These are phyloP conservation scores for Hyphodiscus hymeniophilus DNA, from an alignment of 495 filamentous ascomycete species.

Conservation along the genomic window DNA sequence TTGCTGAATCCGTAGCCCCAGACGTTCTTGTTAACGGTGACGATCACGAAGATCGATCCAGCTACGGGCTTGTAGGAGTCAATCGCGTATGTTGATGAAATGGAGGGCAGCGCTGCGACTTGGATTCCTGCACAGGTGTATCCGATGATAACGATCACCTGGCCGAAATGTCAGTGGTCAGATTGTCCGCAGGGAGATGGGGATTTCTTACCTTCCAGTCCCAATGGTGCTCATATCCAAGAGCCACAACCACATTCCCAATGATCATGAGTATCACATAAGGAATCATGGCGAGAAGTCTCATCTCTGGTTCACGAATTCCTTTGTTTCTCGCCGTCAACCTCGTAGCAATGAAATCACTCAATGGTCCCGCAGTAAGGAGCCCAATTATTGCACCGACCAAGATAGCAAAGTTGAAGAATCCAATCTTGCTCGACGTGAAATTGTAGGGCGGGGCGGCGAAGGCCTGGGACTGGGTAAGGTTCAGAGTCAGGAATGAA, in stretches of 20 bases:
- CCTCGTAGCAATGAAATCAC: conserved; percentile 41
- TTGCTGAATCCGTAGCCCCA: conserved; percentile 53
- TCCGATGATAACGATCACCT: conserved; percentile 36
- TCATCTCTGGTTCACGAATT: conserved; percentile 48
- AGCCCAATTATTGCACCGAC: conserved; percentile 41
- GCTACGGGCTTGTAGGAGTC: conserved; percentile 47
- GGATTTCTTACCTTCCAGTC: conserved; percentile 43
- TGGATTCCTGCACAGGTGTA: conserved; percentile 40
- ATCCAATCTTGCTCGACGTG: conserved; percentile 30
- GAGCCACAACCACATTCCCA: conserved; percentile 50
- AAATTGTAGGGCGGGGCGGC: conserved; percentile 54
- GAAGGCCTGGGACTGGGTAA: conserved; percentile 54
- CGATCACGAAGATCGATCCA: conserved; percentile 42
- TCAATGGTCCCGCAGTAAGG: conserved; percentile 38
- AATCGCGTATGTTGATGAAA: conserved; percentile 45
- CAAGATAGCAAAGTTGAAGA: conserved; percentile 39
- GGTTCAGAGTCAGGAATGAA: conserved; percentile 50
- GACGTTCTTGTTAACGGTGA: conserved; percentile 45
- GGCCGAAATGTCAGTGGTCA: conserved; percentile 33
- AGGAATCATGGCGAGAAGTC: conserved; percentile 46
- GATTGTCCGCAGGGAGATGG: conserved; percentile 20
- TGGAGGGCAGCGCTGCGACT: conserved; percentile 49
- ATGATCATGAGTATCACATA: conserved; percentile 51
- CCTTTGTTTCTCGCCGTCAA: conserved; percentile 43
- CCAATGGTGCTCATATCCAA: conserved; percentile 52